A percentile compares a stretch with the other conserved stretches of the same genome.
These are phyloP conservation scores for Amanita pallidorosea DNA, from an alignment of 768 basidiomycete species.

Conservation along the genomic window DNA sequence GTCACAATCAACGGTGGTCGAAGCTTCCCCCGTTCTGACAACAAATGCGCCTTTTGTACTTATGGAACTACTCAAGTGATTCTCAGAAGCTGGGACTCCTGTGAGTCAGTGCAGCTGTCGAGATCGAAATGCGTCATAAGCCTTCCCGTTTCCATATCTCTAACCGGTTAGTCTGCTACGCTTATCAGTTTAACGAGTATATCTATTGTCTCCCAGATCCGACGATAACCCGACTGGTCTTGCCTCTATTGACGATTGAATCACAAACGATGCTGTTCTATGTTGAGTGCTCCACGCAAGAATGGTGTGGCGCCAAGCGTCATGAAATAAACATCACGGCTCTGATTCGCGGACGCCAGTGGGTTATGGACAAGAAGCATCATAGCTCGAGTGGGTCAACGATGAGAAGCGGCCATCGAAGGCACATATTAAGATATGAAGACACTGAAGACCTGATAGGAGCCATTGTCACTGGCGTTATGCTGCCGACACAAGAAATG, in stretches of 20 bases:
- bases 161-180: neutral
- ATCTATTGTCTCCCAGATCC: neutral
- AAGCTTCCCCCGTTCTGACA: neutral
- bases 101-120: neutral
- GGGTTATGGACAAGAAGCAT: slow-evolving; percentile 1
- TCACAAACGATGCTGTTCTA: neutral
- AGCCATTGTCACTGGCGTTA: neutral
- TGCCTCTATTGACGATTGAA: neutral
- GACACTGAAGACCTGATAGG: neutral
- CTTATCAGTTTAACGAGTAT: neutral
- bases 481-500: neutral
- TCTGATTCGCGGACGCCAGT: slow-evolving; percentile 1
- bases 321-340: neutral
- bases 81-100: neutral
- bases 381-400: neutral
- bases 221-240: neutral
- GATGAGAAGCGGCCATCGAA: neutral
- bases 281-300: neutral
- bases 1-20: neutral
- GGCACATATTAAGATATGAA: neutral
- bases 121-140: neutral
- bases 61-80: neutral
- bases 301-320: neutral
- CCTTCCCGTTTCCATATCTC: neutral
- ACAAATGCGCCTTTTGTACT: neutral